A percentile compares a stretch with the other conserved stretches of the same genome.
Conservation (phyloP, 129 eudicot species). For the Glebionis coronaria region DNA sequence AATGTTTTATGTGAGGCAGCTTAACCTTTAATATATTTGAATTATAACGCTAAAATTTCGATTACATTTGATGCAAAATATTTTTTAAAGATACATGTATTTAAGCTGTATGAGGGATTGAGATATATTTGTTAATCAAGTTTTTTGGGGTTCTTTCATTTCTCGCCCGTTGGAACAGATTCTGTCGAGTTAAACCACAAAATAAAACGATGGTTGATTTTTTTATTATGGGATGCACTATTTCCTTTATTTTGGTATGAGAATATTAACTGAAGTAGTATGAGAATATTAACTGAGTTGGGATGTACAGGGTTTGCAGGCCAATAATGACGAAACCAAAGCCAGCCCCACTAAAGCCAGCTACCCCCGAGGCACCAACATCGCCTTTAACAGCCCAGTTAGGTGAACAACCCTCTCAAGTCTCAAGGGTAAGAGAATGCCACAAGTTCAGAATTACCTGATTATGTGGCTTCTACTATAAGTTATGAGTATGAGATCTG, state of each 20-base stretch:
- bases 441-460: neutral
- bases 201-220: no score
- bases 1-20: constrained; percentile 45
- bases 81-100: no score
- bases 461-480: neutral
- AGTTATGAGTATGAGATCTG: neutral
- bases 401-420: constrained; percentile 40
- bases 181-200: no score
- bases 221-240: neutral
- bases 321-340: constrained; percentile 83
- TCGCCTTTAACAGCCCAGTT: constrained; percentile 48
- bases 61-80: no score
- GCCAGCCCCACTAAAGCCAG: constrained; percentile 75
- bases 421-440: constrained; percentile 31
- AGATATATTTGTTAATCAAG: no score
- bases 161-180: no score
- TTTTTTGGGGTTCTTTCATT: no score
- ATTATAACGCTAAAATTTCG: no score
- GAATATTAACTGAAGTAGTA: no score
- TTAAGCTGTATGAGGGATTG: no score
- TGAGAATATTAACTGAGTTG: neutral
- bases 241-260: neutral
- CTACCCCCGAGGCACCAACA: constrained; percentile 51
- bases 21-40: no score
- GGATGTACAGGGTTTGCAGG: constrained; percentile 25